These are phyloP conservation scores for Phyllosticta citrichinensis DNA, from an alignment of 2,329 filamentous ascomycete genomes.

Conservation along the genomic window DNA sequence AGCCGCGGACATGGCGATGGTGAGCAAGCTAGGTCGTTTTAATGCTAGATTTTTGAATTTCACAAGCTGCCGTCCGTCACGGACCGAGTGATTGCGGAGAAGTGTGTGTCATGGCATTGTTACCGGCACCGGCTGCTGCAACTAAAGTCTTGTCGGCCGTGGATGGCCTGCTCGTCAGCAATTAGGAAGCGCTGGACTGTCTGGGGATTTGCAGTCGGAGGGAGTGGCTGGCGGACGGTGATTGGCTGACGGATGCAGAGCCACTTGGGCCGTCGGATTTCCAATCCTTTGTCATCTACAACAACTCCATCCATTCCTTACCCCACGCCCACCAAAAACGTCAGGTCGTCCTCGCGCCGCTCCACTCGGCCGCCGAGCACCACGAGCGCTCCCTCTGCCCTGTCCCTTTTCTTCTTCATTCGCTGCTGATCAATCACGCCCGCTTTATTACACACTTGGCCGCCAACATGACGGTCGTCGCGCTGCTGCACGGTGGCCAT, in stretches of 20 bases:
- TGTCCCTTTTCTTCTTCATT: neutral
- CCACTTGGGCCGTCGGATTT: neutral
- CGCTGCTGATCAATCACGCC: slow-evolving; percentile 6
- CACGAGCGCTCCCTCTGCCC: neutral
- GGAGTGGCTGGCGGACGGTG: neutral
- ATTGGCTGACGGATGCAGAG: neutral
- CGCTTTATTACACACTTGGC: slow-evolving; percentile 1
- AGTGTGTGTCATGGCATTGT: neutral
- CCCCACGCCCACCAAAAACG: neutral
- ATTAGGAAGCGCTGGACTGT: neutral
- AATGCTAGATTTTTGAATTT: neutral
- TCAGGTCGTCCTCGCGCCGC: neutral
- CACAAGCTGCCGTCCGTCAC: neutral
- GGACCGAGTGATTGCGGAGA: neutral
- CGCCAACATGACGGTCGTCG: neutral
- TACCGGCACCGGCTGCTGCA: neutral
- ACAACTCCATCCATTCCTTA: neutral
- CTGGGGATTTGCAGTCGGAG: neutral
- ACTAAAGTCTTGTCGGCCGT: neutral
- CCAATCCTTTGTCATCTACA: neutral
- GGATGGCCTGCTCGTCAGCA: neutral
- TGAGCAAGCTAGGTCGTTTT: neutral
- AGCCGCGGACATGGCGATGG: neutral
- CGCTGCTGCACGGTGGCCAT: neutral
- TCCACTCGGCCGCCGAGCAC: neutral